A percentile compares a stretch with the other conserved stretches of the same genome.
Conservation (phyloP, 2,329 filamentous ascomycete genomes). For the Cephalotrichum gorgonifer region DNA sequence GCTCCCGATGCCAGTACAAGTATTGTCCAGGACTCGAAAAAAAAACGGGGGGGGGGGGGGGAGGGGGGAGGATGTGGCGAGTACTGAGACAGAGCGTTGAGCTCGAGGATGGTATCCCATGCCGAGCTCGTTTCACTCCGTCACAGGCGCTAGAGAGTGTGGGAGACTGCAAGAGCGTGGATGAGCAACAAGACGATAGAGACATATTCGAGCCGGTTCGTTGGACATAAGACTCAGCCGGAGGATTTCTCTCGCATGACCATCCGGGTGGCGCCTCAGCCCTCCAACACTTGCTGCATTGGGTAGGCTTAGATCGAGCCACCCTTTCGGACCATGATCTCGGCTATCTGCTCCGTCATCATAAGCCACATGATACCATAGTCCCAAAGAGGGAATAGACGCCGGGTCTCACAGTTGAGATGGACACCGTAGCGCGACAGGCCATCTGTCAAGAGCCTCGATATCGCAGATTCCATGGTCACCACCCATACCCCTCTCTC, state of each 20-base stretch:
- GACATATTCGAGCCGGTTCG: background rate
- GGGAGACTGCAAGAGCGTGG: background rate
- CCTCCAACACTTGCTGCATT: background rate
- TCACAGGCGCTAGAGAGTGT: background rate
- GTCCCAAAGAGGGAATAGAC: background rate
- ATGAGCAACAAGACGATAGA: background rate
- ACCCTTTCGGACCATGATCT: background rate
- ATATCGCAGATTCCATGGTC: background rate
- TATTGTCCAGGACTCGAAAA: background rate
- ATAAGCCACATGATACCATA: background rate
- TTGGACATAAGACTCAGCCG: background rate
- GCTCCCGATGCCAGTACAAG: background rate
- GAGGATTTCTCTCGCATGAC: background rate
- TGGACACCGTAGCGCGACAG: background rate
- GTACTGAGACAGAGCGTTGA: background rate
- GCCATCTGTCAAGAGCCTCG: background rate
- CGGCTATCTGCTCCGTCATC: background rate
- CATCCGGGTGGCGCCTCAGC: background rate
- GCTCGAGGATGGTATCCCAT: background rate
- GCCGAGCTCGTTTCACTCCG: background rate
- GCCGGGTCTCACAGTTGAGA: background rate
- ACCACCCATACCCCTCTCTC: background rate
- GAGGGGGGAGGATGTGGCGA: background rate
- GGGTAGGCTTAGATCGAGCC: background rate
- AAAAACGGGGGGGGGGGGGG: too few relatives aligned